Percentiles rank a stretch among this genome's conserved stretches.
Conservation (phyloP, 2,329 filamentous ascomycete species). For the Sporothrix pallida region DNA sequence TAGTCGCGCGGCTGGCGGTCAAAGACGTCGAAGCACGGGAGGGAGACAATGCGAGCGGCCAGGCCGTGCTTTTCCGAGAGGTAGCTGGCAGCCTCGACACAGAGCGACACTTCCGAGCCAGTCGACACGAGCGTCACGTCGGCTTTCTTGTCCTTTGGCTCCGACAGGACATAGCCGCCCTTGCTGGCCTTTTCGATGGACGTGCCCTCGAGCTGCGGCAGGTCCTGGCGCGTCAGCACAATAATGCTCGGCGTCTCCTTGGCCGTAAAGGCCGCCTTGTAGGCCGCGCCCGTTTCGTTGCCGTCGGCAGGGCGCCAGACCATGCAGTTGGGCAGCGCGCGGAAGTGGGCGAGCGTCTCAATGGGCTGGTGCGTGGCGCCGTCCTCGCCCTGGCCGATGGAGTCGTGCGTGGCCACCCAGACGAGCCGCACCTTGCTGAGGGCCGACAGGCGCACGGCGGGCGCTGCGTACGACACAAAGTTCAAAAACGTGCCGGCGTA, state of each 20-base stretch:
- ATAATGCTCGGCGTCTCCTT: conserved; percentile 91
- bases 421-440: conserved; percentile 89
- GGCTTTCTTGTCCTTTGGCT: conserved; percentile 72
- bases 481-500: conserved; percentile 97
- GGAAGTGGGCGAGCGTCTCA: conserved; percentile 97
- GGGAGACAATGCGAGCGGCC: conserved; percentile 88
- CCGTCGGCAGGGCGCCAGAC: conserved; percentile 98
- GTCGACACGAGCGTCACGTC: conserved; percentile 90
- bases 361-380: conserved; percentile 99
- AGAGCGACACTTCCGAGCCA: conserved; percentile 93
- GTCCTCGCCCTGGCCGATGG: conserved; percentile 98
- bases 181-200: conserved; percentile 87
- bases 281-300: conserved; percentile 97
- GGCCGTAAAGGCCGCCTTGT: conserved; percentile 91
- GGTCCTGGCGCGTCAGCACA: conserved; percentile 95
- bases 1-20: conserved; percentile 94
- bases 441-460: conserved; percentile 90
- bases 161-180: conserved; percentile 90
- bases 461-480: conserved; percentile 97
- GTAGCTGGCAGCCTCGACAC: conserved; percentile 88
- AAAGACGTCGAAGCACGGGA: conserved; percentile 97
- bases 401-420: conserved; percentile 98
- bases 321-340: conserved; percentile 97
- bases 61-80: conserved; percentile 87
- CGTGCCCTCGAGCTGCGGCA: conserved; percentile 94